Base-by-base conservation (phyloP, 202 grass and related monocot genomes). In the Brachypodium distachyon region DNA sequence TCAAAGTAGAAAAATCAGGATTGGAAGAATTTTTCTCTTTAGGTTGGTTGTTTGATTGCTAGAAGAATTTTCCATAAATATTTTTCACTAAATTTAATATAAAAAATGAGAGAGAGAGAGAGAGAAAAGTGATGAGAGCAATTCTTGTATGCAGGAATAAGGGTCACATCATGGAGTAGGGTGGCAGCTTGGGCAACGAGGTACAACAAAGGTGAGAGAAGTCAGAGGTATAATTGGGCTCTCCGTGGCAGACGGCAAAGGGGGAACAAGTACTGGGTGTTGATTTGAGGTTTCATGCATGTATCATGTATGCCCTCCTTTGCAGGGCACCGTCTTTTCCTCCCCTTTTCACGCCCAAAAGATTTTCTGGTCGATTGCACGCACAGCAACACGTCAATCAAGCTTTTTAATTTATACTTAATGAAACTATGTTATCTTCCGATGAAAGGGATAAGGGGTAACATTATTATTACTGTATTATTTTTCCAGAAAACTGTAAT, bases 241-340 rank as follows among this genome's bases (percentile, higher is more conserved):
- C 34, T 38, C 29, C 14, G 37, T 31, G 49, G 18, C 62, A 67
- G 18, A 32, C 47, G 61, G 44, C 53, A 29, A 59, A 77, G 21
- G 6, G 43, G 10, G 22, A 14, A 48, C 14, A 60, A 46, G 80
- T 31, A 61, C 85, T 75, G 74, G 28, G 32, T 71, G 65, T 49
- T 69, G 86, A 88, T 76, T 80, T 88, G 86, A 88, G 76, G 86
- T 61, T 62, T 88, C 76, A 80, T 80, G 40, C 11, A 42, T 22
- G 19, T 3, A 11, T 67, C 7, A 4, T 12, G 26, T 33, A 54
- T 67, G 58, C 50, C 17, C 18, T 26, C n/a, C 50, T 83, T 32
- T 74, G 75, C 86, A 54, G 74, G 26, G 58, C 32, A 70, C 43
- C 9, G 53, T 48, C 70, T 32, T 70, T 83, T 80, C 52, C 33